Percentiles rank a stretch among this genome's conserved stretches.
Conservation (phyloP, 2,329 filamentous ascomycete species). For the Microsporum audouinii region DNA sequence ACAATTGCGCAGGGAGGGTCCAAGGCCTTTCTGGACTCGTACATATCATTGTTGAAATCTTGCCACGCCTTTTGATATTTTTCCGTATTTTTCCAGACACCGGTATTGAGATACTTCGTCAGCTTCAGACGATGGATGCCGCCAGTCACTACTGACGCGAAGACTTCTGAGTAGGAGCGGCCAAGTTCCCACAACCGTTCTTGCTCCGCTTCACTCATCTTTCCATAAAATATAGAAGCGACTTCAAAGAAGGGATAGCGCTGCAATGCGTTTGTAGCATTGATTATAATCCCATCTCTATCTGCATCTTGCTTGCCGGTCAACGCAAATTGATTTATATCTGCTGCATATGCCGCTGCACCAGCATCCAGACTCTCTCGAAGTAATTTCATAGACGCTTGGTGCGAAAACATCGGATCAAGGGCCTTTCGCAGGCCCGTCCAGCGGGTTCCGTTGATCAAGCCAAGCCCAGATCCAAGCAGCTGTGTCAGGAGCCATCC, state of each 20-base stretch:
- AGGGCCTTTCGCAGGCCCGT: not conserved
- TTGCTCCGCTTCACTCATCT: not conserved
- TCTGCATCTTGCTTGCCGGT: not conserved
- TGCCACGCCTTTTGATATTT: not conserved
- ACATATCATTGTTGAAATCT: not conserved
- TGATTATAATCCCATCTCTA: not conserved
- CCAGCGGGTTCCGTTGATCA: slow-evolving; percentile 29
- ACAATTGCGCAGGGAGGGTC: not conserved
- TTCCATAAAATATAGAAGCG: not conserved
- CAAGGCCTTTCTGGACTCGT: not conserved
- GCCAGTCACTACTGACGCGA: not conserved
- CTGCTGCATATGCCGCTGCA: not conserved
- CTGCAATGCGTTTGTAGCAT: not conserved
- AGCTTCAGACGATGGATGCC: not conserved
- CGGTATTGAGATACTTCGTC: not conserved
- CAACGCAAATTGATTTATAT: not conserved
- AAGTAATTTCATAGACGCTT: not conserved
- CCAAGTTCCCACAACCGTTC: not conserved
- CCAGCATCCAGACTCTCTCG: not conserved
- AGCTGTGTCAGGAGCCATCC: slow-evolving; percentile 33
- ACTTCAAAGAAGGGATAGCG: not conserved
- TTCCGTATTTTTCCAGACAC: not conserved
- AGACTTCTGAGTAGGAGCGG: not conserved
- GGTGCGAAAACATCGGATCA: not conserved
- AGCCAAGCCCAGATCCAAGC: slow-evolving; percentile 35